Conservation (phyloP, 306 rosid species). For the Inga oerstediana region DNA sequence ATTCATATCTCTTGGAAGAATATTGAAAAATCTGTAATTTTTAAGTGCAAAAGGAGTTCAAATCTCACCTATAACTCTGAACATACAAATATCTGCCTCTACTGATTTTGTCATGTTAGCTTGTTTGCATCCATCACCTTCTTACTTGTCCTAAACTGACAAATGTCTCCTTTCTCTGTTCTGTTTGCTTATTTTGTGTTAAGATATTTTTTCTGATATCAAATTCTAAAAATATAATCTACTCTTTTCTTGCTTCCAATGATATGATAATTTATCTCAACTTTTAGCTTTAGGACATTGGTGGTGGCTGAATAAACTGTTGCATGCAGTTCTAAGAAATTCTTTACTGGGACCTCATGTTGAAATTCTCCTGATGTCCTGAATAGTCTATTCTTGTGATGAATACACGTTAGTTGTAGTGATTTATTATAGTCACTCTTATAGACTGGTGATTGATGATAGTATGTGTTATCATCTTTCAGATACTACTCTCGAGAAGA, state of each 20-base stretch:
- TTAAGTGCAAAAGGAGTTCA: not conserved
- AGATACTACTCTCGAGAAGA: conserved; percentile 95
- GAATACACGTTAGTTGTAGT: conserved; percentile 5
- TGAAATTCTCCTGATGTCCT: not conserved
- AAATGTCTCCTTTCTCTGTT: not conserved
- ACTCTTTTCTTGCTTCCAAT: not conserved
- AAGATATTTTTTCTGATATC: not conserved
- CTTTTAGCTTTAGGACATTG: not conserved
- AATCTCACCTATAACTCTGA: not conserved
- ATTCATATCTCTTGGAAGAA: not conserved
- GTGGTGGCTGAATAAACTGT: not conserved
- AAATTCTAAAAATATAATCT: not conserved
- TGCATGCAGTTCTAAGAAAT: not conserved
- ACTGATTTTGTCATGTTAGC: not conserved
- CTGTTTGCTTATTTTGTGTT: not conserved
- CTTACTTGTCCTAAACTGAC: not conserved
- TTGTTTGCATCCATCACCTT: not conserved
- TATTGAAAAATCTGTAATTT: not conserved
- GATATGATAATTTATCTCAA: not conserved
- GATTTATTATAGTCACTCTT: not conserved
- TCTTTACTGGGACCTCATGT: not conserved
- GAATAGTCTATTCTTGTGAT: conserved; percentile 4
- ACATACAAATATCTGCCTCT: not conserved
- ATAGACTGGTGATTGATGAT: not conserved
- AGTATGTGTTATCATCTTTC: not conserved